A percentile compares a stretch with the other conserved stretches of the same genome.
These are phyloP conservation scores for Symbiodinium pilosum DNA, from an alignment of 73 alveolate species.

Conservation along the genomic window DNA sequence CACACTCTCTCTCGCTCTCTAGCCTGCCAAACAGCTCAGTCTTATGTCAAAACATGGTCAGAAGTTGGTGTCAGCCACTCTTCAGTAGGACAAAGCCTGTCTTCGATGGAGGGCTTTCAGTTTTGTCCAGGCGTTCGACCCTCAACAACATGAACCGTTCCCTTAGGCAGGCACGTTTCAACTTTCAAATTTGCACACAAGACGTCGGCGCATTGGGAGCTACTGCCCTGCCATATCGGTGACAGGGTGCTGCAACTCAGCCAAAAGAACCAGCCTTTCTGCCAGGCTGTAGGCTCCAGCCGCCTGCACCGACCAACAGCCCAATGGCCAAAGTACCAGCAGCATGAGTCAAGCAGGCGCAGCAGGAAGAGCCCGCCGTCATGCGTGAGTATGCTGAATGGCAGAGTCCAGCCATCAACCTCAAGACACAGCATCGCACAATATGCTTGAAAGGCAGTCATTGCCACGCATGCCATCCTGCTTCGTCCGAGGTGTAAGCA, in stretches of 20 bases:
- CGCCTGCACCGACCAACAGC: neutral
- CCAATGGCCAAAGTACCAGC: neutral
- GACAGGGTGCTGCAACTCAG: too few species aligned
- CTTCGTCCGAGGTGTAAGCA: neutral
- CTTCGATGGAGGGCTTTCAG: too few species aligned
- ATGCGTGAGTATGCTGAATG: slow-evolving; percentile 25
- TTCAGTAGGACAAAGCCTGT: slow-evolving; percentile 22
- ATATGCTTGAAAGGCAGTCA: too few species aligned
- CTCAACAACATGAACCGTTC: neutral
- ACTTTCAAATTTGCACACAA: slow-evolving; percentile 20
- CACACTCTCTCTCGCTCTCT: too few species aligned
- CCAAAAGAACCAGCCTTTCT: slow-evolving; percentile 8
- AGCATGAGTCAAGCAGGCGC: too few species aligned
- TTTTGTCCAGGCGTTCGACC: too few species aligned
- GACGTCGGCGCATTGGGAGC: slow-evolving; percentile 75
- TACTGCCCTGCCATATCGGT: slow-evolving; percentile 63
- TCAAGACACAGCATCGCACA: too few species aligned
- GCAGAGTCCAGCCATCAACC: slow-evolving; percentile 94
- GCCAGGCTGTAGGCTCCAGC: slow-evolving; percentile 59
- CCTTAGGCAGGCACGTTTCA: neutral
- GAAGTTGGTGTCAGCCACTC: slow-evolving; percentile 40
- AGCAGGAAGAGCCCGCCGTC: slow-evolving; percentile 20
- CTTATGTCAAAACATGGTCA: neutral
- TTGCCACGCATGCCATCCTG: neutral
- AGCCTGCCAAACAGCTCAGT: too few species aligned